A percentile compares a stretch with the other conserved stretches of the same genome.
These are phyloP conservation scores for Colletotrichum zoysiae DNA, from an alignment of 2,329 filamentous ascomycete genomes.

Conservation along the genomic window DNA sequence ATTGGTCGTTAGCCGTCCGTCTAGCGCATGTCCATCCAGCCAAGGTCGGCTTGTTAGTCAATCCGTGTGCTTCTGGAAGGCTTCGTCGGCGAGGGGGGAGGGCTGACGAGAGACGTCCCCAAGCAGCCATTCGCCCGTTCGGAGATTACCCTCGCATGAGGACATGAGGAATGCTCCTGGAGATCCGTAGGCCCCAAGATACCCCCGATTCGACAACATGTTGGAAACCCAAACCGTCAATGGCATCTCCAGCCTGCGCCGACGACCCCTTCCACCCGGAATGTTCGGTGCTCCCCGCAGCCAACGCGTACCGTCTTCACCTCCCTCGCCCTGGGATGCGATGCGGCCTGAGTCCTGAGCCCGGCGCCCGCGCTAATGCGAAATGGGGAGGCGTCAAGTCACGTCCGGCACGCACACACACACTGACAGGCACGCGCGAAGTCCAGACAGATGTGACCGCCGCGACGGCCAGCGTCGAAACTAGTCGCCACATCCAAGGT, in stretches of 20 bases:
- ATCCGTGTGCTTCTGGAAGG: constrained; percentile 17
- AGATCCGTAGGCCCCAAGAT: neutral
- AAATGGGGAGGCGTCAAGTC: constrained; percentile 23
- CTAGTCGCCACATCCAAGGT: constrained; percentile 30
- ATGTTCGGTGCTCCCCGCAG: neutral
- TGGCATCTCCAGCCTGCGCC: neutral
- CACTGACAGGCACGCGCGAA: neutral
- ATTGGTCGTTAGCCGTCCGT: constrained; percentile 5
- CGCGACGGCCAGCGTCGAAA: constrained; percentile 5
- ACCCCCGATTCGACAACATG: neutral
- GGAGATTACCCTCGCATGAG: neutral
- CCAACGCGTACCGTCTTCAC: neutral
- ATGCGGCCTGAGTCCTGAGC: constrained; percentile 30
- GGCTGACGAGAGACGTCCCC: neutral
- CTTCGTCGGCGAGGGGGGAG: neutral
- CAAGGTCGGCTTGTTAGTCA: neutral
- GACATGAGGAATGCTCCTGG: neutral
- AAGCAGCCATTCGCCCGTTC: neutral
- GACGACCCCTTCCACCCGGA: neutral
- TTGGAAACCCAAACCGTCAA: neutral
- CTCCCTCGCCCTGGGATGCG: constrained; percentile 4
- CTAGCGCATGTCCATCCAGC: neutral
- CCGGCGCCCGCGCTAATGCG: constrained; percentile 42
- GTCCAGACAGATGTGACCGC: neutral
- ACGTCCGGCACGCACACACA: neutral